These are phyloP conservation scores for Porcisia deanei DNA, from an alignment of 208 protist genomes.

Conservation along the genomic window DNA sequence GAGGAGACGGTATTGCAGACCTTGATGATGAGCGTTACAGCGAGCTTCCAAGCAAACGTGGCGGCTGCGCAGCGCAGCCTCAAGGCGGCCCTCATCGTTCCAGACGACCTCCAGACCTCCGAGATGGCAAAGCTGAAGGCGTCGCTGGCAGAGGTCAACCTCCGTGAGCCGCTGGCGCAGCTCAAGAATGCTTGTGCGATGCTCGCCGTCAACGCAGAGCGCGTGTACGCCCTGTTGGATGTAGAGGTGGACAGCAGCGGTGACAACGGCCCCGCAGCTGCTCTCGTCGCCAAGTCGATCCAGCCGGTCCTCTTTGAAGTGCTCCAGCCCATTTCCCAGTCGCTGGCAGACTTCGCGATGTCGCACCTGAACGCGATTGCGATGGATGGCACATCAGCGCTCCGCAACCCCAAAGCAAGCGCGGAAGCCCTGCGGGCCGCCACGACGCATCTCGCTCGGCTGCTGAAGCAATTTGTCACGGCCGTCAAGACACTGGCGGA, in stretches of 20 bases:
- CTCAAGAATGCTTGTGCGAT: constrained; percentile 82
- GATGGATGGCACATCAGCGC: constrained; percentile 37
- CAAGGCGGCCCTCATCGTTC: constrained; percentile 45
- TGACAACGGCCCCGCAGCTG: constrained; percentile 24
- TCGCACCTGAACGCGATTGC: constrained; percentile 41
- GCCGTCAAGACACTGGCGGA: constrained; percentile 66
- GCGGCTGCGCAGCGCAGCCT: constrained; percentile 56
- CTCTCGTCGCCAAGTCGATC: constrained; percentile 61
- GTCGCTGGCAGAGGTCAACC: constrained; percentile 37
- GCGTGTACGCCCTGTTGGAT: constrained; percentile 38
- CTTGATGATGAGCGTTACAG: constrained; percentile 65
- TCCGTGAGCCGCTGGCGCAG: constrained; percentile 74
- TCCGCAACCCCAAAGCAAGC: constrained; percentile 18
- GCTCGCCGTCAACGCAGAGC: constrained; percentile 52
- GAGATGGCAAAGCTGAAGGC: constrained; percentile 34
- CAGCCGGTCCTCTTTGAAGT: constrained; percentile 76
- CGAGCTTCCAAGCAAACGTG: constrained; percentile 50
- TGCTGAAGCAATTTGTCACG: constrained; percentile 54
- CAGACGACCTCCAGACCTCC: constrained; percentile 38
- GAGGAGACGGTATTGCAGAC: constrained; percentile 58
- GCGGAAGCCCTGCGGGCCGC: constrained; percentile 27
- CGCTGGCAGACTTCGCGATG: constrained; percentile 44
- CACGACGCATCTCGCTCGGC: constrained; percentile 40
- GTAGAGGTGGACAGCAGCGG: constrained; percentile 4
- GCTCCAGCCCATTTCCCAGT: constrained; percentile 43